A percentile compares a stretch with the other conserved stretches of the same genome.
Conservation (phyloP, 495 filamentous ascomycete species). For the Neurospora sp. region DNA sequence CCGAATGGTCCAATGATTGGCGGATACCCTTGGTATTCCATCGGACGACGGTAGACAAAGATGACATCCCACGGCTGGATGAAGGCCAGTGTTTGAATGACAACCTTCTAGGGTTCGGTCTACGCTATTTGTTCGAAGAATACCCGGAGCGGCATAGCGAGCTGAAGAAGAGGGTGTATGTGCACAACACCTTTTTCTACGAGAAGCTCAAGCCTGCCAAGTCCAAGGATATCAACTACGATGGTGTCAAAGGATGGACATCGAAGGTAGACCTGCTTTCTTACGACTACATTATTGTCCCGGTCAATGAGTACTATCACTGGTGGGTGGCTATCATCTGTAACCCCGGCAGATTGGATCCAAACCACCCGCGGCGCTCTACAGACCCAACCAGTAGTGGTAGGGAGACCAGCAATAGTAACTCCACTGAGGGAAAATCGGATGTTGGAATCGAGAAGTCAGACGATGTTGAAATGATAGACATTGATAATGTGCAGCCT, state of each 20-base stretch:
- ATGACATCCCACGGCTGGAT: constrained; percentile 70
- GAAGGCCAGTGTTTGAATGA: constrained; percentile 88
- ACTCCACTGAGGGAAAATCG: background rate
- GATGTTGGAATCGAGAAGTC: background rate
- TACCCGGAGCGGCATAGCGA: constrained; percentile 46
- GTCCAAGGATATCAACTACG: constrained; percentile 61
- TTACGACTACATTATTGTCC: constrained; percentile 83
- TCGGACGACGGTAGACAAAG: constrained; percentile 58
- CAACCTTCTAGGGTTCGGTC: constrained; percentile 79
- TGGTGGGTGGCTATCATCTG: constrained; percentile 97
- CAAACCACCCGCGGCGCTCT: constrained; percentile 6
- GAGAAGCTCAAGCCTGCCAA: constrained; percentile 43
- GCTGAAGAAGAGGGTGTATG: constrained; percentile 58
- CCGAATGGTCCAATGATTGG: constrained; percentile 34
- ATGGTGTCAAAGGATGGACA: constrained; percentile 82
- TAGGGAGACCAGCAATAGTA: background rate
- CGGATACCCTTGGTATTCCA: constrained; percentile 61
- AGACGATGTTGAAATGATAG: background rate
- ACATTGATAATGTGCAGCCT: background rate
- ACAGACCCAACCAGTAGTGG: background rate
- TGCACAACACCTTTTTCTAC: constrained; percentile 92
- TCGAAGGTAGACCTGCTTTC: constrained; percentile 73
- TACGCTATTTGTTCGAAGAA: constrained; percentile 62
- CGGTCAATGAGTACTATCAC: constrained; percentile 76
- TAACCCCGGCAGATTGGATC: constrained; percentile 57